A percentile compares a stretch with the other conserved stretches of the same genome.
phyloP scores from a whole-genome alignment of 2,329 filamentous ascomycete genomes.

The Verticillium isaacii region DNA sequence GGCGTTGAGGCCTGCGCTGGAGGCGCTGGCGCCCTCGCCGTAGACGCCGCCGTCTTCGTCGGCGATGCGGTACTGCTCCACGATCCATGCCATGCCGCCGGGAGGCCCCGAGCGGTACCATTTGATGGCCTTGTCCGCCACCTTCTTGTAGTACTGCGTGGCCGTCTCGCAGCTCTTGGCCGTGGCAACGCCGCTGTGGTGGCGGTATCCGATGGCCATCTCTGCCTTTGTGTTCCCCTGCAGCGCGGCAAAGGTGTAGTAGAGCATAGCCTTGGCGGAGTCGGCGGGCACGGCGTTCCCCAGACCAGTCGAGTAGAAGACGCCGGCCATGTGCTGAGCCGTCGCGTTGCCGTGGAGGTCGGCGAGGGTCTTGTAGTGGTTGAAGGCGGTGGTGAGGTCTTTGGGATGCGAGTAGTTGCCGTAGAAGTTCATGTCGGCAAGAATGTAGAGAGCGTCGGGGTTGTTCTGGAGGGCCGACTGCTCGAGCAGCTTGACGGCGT shows the following conservation, averaged over 20 bases:
- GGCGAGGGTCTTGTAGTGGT: constrained; percentile 75
- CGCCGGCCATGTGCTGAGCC: constrained; percentile 90
- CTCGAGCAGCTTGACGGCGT: constrained; percentile 48
- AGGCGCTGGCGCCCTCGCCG: constrained; percentile 87
- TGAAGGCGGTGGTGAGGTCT: constrained; percentile 74
- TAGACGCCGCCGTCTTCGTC: constrained; percentile 92
- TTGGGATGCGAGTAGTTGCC: constrained; percentile 87
- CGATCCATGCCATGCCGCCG: constrained; percentile 72
- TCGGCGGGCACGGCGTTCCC: constrained; percentile 76
- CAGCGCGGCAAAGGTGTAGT: constrained; percentile 89
- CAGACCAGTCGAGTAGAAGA: constrained; percentile 93
- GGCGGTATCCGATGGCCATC: constrained; percentile 88
- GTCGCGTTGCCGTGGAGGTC: constrained; percentile 78
- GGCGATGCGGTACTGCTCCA: constrained; percentile 78
- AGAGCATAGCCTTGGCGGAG: constrained; percentile 86
- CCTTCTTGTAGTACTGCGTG: constrained; percentile 83
- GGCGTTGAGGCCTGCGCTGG: constrained; percentile 80
- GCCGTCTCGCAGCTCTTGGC: constrained; percentile 82
- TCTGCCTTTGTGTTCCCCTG: constrained; percentile 79
- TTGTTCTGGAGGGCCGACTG: constrained; percentile 52
- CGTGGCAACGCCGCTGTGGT: constrained; percentile 80
- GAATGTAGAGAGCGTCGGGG: constrained; percentile 79
- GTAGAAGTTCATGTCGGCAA: constrained; percentile 95
- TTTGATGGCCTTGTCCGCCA: constrained; percentile 85
- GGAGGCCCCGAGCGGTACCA: constrained; percentile 89